Evolutionary conservation across 306 rosid genomes (phyloP), one percentile per base, ranked within the genome.

Genomic region (Citrullus mucosospermus): DNA sequence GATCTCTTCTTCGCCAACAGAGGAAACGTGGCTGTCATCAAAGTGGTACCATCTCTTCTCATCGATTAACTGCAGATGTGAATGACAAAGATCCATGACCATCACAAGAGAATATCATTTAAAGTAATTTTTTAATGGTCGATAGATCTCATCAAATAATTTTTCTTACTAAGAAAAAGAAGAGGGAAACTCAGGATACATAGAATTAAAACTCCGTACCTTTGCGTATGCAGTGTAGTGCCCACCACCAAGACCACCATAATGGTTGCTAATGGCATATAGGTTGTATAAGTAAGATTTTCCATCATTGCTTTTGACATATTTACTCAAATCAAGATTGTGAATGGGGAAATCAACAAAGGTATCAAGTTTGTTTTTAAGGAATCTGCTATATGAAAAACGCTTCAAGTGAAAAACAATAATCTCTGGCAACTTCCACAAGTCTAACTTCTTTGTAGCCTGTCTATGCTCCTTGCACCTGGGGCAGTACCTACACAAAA

Each of bases 161-260:
- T 44, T 48, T 48, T 48, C 54, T 48, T 48, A 11, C 53, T 48
- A 48, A 48, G 10, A 62, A 62, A 32, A 65, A 65, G 0, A 9
- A 65, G 17, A 65, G 2, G 6, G 2, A 36, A 36, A 65, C 17
- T 43, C 4, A 34, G 36, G 62, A 30, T 20, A 70, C 30, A 11
- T 41, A 20, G 75, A 32, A 77, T 38, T 15, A 28, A 16, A n/a
- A 18, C 34, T 14, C 56, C 8, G 9, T 81, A 92, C 99, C 98
- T 96, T 92, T 2, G 93, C 92, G 78, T 92, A 93, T 5, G 99
- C 99, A 79, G 99, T 90, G 88, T 96, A 92, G 84, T 96, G 99
- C 75, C 99, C 99, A 38, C 99, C 96, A 30, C 98, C 99, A 51
- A 96, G 89, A 83, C 98, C 98, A 30, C 99, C 99, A 75, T 96